Percentiles rank a stretch among this genome's conserved stretches.
These are phyloP conservation scores for Solanum chmielewskii DNA, from an alignment of 257 asterid genomes.

Conservation along the genomic window DNA sequence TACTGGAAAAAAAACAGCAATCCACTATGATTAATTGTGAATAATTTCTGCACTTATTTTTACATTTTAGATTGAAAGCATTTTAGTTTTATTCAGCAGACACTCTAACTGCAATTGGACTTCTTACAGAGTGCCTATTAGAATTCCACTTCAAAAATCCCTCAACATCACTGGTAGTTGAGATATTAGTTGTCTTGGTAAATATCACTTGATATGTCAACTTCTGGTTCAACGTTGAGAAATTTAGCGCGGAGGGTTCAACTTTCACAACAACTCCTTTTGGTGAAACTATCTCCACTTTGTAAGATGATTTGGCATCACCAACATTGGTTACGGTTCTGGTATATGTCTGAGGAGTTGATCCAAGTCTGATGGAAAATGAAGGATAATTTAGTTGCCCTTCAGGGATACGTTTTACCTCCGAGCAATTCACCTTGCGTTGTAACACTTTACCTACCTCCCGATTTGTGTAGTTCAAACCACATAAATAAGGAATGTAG, in stretches of 20 bases:
- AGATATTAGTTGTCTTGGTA: not conserved
- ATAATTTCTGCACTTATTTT: not conserved
- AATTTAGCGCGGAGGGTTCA: constrained; percentile 9
- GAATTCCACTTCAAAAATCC: constrained; percentile 38
- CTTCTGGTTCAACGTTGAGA: constrained; percentile 11
- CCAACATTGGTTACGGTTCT: constrained; percentile 40
- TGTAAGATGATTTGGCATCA: constrained; percentile 15
- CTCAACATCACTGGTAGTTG: not conserved
- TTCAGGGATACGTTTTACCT: constrained; percentile 9
- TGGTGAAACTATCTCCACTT: constrained; percentile 11
- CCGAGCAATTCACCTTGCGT: constrained; percentile 12
- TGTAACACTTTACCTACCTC: constrained; percentile 10
- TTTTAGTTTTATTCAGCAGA: not conserved
- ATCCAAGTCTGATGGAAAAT: constrained; percentile 1
- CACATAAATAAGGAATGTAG: constrained; percentile 36
- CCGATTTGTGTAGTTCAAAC: constrained; percentile 25
- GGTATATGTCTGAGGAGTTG: constrained; percentile 17
- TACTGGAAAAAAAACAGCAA: not conserved
- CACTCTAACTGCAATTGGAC: constrained; percentile 15
- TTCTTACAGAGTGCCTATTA: constrained; percentile 16
- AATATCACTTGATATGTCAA: constrained; percentile 22
- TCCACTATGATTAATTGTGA: not conserved
- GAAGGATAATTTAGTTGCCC: constrained; percentile 15
- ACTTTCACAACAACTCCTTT: constrained; percentile 16
- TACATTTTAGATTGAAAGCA: not conserved